Conservation (phyloP, 176 grass and related monocot genomes). For the Pontederia crassipes region DNA sequence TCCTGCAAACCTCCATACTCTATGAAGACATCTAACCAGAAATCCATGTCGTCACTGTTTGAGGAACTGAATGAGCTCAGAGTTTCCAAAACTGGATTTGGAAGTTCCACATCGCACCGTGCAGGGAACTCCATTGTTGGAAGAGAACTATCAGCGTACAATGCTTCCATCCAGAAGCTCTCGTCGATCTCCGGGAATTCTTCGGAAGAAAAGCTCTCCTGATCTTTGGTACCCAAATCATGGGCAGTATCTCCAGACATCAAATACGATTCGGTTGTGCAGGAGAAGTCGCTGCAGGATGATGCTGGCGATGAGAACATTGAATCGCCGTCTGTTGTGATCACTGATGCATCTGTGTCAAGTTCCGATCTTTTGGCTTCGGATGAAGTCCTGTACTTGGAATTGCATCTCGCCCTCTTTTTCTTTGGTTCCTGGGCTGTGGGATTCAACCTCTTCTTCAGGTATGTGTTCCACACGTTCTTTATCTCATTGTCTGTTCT, state of each 20-base stretch:
- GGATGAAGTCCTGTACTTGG: not conserved
- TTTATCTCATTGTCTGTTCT: conserved; percentile 1
- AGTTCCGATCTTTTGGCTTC: not conserved
- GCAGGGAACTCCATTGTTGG: not conserved
- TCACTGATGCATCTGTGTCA: not conserved
- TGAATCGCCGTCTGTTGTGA: not conserved
- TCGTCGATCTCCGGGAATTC: not conserved
- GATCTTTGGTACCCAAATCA: not conserved
- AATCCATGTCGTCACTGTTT: not conserved
- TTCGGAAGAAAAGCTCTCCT: not conserved
- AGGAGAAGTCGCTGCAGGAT: not conserved
- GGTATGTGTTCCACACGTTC: not conserved
- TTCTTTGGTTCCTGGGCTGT: not conserved
- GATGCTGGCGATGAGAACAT: no score
- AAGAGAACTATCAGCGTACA: not conserved
- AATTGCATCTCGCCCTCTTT: not conserved
- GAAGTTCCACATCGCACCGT: not conserved
- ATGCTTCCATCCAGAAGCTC: not conserved
- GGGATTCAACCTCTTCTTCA: not conserved
- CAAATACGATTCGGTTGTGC: not conserved
- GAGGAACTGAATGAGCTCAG: not conserved
- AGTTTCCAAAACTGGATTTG: not conserved
- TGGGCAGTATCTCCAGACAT: not conserved
- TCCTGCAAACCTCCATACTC: not conserved
- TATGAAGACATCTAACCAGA: not conserved